Evolutionary conservation across 441 rosid species (phyloP).

Genomic region (Pelargonium hybrid): DNA sequence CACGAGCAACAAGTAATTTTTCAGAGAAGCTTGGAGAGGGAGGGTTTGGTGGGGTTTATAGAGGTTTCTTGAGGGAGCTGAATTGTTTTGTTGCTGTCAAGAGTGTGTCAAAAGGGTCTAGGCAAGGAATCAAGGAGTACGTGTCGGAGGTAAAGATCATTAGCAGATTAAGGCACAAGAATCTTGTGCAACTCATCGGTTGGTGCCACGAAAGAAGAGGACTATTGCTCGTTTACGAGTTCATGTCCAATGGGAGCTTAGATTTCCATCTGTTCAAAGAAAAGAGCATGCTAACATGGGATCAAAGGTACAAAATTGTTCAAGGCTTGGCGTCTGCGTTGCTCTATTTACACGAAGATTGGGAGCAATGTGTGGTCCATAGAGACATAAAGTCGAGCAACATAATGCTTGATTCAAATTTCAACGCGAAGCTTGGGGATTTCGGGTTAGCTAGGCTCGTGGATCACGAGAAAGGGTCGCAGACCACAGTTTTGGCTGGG

Average conservation of each 20-base stretch:
- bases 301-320: slow-evolving; percentile 19
- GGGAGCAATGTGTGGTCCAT: slow-evolving; percentile 37
- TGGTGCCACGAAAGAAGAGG: slow-evolving; percentile 36
- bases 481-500: slow-evolving; percentile 10
- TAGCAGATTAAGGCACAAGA: slow-evolving; percentile 34
- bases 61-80: slow-evolving; percentile 25
- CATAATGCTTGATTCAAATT: slow-evolving; percentile 29
- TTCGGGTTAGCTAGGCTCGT: slow-evolving; percentile 28
- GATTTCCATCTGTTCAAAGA: slow-evolving; percentile 27
- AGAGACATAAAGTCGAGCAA: slow-evolving; percentile 32
- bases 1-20: slow-evolving; percentile 33
- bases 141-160: slow-evolving; percentile 35
- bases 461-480: slow-evolving; percentile 12
- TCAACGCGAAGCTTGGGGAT: slow-evolving; percentile 31
- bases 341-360: slow-evolving; percentile 31
- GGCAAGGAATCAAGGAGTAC: slow-evolving; percentile 33
- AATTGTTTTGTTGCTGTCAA: slow-evolving; percentile 29
- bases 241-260: slow-evolving; percentile 40
- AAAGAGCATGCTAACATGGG: slow-evolving; percentile 19
- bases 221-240: slow-evolving; percentile 35
- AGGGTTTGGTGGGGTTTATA: slow-evolving; percentile 46
- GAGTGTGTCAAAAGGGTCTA: slow-evolving; percentile 31
- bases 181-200: slow-evolving; percentile 36
- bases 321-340: slow-evolving; percentile 25
- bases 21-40: slow-evolving; percentile 47